Conservation (phyloP, 2,329 filamentous ascomycete genomes). For the Aspergillus sp. region DNA sequence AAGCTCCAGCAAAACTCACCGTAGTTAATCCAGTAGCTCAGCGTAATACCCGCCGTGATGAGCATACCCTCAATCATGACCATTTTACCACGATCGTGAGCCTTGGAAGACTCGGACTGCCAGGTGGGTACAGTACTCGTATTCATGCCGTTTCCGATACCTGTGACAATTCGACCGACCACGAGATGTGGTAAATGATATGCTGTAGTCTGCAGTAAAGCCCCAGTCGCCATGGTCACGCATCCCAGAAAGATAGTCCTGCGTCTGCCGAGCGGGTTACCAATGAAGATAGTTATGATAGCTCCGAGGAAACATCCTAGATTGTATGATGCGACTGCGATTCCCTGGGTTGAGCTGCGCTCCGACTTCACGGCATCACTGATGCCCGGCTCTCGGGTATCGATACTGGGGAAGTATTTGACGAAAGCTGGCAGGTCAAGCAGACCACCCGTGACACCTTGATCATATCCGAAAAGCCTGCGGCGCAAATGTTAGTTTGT, state of each 20-base stretch:
- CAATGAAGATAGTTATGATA: conserved; percentile 48
- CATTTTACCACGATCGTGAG: conserved; percentile 51
- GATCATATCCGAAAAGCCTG: conserved; percentile 39
- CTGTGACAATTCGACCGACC: conserved; percentile 53
- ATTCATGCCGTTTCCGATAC: conserved; percentile 53
- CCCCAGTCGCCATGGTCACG: conserved; percentile 52
- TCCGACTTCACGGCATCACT: conserved; percentile 7
- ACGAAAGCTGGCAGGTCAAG: conserved; percentile 42
- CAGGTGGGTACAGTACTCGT: conserved; percentile 54
- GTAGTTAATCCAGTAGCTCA: conserved; percentile 54
- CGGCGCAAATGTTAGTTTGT: background rate
- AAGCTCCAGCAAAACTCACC: conserved; percentile 48
- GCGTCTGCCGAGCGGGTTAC: conserved; percentile 52
- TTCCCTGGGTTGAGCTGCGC: conserved; percentile 31
- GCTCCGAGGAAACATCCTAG: conserved; percentile 51
- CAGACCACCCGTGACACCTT: conserved; percentile 44
- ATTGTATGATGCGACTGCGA: conserved; percentile 44
- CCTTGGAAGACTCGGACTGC: conserved; percentile 53
- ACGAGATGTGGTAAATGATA: conserved; percentile 51
- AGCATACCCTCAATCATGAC: conserved; percentile 56
- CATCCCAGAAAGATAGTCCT: conserved; percentile 51
- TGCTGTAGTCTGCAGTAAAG: conserved; percentile 48
- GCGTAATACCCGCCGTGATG: conserved; percentile 52
- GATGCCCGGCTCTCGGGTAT: conserved; percentile 14
- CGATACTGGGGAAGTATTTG: conserved; percentile 38